Base-by-base conservation (phyloP, 2,329 filamentous ascomycete species). In the Stemphylium lycopersici region DNA sequence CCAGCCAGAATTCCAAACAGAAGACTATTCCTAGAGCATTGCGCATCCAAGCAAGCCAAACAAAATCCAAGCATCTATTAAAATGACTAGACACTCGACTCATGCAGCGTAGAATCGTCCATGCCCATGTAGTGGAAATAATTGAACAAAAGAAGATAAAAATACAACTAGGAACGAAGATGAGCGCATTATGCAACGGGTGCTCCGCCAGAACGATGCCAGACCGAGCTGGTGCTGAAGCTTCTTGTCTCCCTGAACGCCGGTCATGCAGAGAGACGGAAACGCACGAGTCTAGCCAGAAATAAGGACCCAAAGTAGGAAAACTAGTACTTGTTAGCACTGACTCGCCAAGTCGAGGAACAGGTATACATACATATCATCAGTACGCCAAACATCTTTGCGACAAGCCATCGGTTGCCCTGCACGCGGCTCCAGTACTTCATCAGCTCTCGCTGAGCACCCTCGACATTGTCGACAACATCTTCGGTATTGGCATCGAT, bases 401-500 rank as follows among this genome's bases (percentile, higher is more conserved):
- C 92, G 66, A 98, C 88, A 61, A 99, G 79, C 95, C 93, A 98
- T 61, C 95, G 84, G 79, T 99, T 99, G 59, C 93, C 91, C 52
- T 91, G 95, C 24, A 98, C 93, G 36, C 93, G 84, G 24, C 87
- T 89, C 93, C 95, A 99, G 78, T 98, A 99, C 76, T 97, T 97
- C 78, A 99, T 86, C 70, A 99, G 75, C 77, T 99, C 93, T 59
- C 93, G 84, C 74, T 99, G 95, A 5, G 95, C 95, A 15, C 95
- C 95, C 70, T 96, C 87, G n/a, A 99, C 93, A 67, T 99, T 99
- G 70, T 98, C 93, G 49, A 99, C 93, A 5, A 99, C 91, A 67
- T 97, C 93, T 71, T 99, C 95, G 1, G 93, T 97, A 76, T 98
- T 97, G 62, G 93, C 93, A 69, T 98, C 93, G 70, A 97, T 97